A percentile compares a stretch with the other conserved stretches of the same genome.
These are phyloP conservation scores for Chaetoceros muelleri DNA, from an alignment of 108 stramenopile species.

Conservation along the genomic window DNA sequence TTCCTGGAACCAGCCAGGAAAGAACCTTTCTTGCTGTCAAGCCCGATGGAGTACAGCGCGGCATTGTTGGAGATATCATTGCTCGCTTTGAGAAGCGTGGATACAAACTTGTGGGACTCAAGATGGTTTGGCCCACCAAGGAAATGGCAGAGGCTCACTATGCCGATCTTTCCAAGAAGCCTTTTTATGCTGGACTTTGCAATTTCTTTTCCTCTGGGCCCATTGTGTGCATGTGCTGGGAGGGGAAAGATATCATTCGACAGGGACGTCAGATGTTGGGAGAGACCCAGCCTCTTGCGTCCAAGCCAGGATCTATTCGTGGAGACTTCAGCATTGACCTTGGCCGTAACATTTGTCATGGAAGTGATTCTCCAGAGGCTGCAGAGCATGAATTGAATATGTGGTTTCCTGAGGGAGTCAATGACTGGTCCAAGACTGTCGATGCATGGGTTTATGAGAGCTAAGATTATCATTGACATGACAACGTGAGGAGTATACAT, in stretches of 20 bases:
- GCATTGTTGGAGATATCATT: conserved; percentile 90
- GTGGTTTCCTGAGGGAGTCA: conserved; percentile 93
- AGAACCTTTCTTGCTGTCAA: conserved; percentile 89
- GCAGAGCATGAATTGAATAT: conserved; percentile 92
- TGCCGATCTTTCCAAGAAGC: conserved; percentile 82
- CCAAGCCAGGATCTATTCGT: conserved; percentile 73
- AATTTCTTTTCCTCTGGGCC: conserved; percentile 89
- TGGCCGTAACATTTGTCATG: conserved; percentile 52
- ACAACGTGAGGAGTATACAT: no score
- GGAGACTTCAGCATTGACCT: conserved; percentile 82
- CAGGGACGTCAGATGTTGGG: conserved; percentile 90
- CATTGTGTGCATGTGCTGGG: conserved; percentile 86
- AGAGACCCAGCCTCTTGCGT: conserved; percentile 69
- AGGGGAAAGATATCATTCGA: conserved; percentile 70
- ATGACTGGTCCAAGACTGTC: conserved; percentile 49
- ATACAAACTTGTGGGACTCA: conserved; percentile 86
- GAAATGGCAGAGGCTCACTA: conserved; percentile 89
- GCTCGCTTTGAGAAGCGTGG: conserved; percentile 90
- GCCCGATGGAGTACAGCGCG: conserved; percentile 94
- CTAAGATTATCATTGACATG: background rate
- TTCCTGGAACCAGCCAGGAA: conserved; percentile 75
- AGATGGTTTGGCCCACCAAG: conserved; percentile 84
- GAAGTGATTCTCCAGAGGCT: conserved; percentile 86
- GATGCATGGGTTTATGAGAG: conserved; percentile 76
- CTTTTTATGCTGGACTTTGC: conserved; percentile 86